A percentile compares a stretch with the other conserved stretches of the same genome.
phyloP scores from a whole-genome alignment of 345 rosid species.

The Moringa oleifera region DNA sequence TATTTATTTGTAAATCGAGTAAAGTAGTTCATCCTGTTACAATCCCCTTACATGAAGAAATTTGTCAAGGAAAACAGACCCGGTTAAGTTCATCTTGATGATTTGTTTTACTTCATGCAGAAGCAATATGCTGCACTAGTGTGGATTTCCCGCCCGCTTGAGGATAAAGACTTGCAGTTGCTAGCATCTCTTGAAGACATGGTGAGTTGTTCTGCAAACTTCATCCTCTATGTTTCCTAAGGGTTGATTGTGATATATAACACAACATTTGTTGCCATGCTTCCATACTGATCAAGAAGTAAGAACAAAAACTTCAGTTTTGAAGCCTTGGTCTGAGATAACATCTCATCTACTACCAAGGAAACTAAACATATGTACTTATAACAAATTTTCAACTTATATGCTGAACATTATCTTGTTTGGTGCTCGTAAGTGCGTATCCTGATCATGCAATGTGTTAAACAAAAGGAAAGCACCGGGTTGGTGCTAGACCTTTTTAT shows the following conservation, averaged over 20 bases:
- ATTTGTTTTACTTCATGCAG: constrained; percentile 33
- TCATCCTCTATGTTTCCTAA: not conserved
- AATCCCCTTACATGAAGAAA: not conserved
- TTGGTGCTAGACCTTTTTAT: not conserved
- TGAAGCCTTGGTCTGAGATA: not conserved
- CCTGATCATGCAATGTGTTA: not conserved
- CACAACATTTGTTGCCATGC: not conserved
- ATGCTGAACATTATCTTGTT: too few species aligned
- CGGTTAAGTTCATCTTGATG: not conserved
- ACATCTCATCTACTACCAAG: not conserved
- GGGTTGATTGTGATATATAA: not conserved
- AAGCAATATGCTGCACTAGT: constrained; percentile 93
- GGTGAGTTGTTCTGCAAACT: constrained; percentile 33
- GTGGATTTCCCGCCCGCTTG: constrained; percentile 89
- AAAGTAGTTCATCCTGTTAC: not conserved
- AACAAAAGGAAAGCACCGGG: not conserved
- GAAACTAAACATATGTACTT: not conserved
- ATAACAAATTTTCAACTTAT: too few species aligned
- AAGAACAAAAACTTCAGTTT: not conserved
- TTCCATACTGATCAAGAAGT: too few species aligned
- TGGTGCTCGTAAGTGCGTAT: not conserved
- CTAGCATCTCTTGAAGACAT: constrained; percentile 57
- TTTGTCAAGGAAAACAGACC: not conserved
- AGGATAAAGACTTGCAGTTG: constrained; percentile 49
- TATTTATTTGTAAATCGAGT: constrained; percentile 7